Conservation (phyloP, 2,329 filamentous ascomycete genomes). For the Colletotrichum zoysiae region DNA sequence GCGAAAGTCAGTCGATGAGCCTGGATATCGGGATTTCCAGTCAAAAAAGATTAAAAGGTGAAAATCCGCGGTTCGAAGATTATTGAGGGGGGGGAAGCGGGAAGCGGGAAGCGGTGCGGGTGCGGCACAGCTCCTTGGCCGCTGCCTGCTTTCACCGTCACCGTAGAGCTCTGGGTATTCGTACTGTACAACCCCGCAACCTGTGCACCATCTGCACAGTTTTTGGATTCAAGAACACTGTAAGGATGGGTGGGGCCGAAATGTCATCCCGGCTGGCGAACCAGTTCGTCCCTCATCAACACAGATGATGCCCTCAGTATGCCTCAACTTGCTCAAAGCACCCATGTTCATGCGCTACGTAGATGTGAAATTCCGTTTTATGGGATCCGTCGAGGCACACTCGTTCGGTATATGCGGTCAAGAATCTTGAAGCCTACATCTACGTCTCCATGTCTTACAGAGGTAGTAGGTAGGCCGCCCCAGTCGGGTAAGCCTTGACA, state of each 20-base stretch:
- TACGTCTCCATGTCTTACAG: too few relatives aligned
- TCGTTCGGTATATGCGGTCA: too few relatives aligned
- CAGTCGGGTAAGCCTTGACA: too few relatives aligned
- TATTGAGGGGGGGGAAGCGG: not conserved
- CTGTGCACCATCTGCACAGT: not conserved
- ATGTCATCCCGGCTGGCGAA: slow-evolving; percentile 1
- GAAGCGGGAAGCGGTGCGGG: not conserved
- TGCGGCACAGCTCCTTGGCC: slow-evolving; percentile 27
- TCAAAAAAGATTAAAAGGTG: not conserved
- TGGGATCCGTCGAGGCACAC: too few relatives aligned
- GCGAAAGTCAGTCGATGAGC: not conserved
- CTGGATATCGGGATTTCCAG: too few relatives aligned
- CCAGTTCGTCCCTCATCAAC: not conserved
- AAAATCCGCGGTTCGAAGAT: not conserved
- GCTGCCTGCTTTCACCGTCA: slow-evolving; percentile 13
- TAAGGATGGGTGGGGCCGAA: not conserved
- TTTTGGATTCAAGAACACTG: rapidly evolving
- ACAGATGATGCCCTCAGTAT: not conserved
- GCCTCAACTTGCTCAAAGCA: too few relatives aligned
- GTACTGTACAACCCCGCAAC: not conserved
- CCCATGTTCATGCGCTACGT: too few relatives aligned
- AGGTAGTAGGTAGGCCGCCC: too few relatives aligned
- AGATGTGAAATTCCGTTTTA: not conserved
- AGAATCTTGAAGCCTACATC: too few relatives aligned
- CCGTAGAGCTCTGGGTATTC: rapidly evolving